Evolutionary conservation across 1,284 basidiomycete genomes (phyloP).

Genomic region (Ceratobasidium sp.): DNA sequence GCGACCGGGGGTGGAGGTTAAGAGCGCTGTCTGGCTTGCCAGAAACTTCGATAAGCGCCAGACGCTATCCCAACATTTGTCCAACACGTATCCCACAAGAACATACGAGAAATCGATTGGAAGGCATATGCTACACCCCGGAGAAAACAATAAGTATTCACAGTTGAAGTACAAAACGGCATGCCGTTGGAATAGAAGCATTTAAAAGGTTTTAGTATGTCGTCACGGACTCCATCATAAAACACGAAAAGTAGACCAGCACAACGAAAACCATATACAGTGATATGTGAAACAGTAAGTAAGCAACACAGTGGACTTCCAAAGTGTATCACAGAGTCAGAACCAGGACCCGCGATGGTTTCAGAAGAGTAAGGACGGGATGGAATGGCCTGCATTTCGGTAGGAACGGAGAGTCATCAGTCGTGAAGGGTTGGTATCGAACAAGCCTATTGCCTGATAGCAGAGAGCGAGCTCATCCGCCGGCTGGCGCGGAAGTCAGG

Average conservation of each 20-base stretch:
- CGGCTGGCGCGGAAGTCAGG: constrained; percentile 37
- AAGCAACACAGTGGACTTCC: constrained; percentile 12
- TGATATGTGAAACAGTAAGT: neutral
- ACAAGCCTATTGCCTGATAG: constrained; percentile 22
- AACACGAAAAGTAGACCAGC: constrained; percentile 12
- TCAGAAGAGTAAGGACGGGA: constrained; percentile 33
- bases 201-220: constrained; percentile 44
- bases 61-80: neutral
- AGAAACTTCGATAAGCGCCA: constrained; percentile 44
- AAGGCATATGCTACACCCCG: constrained; percentile 32
- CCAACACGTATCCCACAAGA: neutral
- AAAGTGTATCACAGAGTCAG: constrained; percentile 21
- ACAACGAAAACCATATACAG: neutral
- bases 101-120: constrained; percentile 29
- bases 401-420: neutral
- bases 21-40: constrained; percentile 37
- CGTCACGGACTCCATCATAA: constrained; percentile 42
- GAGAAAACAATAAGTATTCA: constrained; percentile 18
- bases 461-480: constrained; percentile 37
- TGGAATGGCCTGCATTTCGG: constrained; percentile 34
- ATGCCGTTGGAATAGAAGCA: constrained; percentile 3
- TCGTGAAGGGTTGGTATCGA: neutral
- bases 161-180: constrained; percentile 24
- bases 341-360: constrained; percentile 19
- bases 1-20: constrained; percentile 24